phyloP scores from a whole-genome alignment of 2,329 filamentous ascomycete species.

The Phoma sp. region DNA sequence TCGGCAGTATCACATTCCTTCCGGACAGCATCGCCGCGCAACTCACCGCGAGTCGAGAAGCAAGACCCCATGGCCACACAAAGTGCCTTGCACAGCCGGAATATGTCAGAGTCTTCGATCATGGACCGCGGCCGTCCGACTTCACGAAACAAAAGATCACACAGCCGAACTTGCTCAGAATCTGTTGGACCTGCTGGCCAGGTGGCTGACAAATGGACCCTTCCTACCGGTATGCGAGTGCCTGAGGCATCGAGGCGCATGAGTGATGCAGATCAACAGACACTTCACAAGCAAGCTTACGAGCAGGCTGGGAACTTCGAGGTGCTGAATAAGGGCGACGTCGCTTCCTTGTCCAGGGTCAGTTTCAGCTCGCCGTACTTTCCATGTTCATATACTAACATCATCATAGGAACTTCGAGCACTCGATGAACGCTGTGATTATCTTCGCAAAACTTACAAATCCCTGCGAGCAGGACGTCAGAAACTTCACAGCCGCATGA shows the following conservation, averaged over 20 bases:
- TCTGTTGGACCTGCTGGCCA: slow-evolving; percentile 32
- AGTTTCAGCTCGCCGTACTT: slow-evolving; percentile 21
- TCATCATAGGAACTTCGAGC: slow-evolving; percentile 70
- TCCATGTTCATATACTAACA: slow-evolving; percentile 24
- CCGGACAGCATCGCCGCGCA: slow-evolving; percentile 41
- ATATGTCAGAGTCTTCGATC: slow-evolving; percentile 48
- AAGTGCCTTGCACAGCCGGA: slow-evolving; percentile 39
- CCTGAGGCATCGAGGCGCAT: slow-evolving; percentile 44
- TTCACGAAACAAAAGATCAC: slow-evolving; percentile 41
- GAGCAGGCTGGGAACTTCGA: slow-evolving; percentile 52
- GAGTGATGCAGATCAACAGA: slow-evolving; percentile 45
- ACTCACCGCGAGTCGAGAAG: slow-evolving; percentile 43
- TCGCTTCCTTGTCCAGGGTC: slow-evolving; percentile 66
- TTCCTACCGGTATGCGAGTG: slow-evolving; percentile 49
- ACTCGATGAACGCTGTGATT: slow-evolving; percentile 80
- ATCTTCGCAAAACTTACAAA: slow-evolving; percentile 77
- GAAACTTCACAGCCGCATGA: slow-evolving; percentile 78
- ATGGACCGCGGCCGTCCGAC: slow-evolving; percentile 50
- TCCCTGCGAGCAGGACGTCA: slow-evolving; percentile 78
- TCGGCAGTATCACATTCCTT: slow-evolving; percentile 44
- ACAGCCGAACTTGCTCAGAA: slow-evolving; percentile 46
- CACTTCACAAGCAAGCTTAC: slow-evolving; percentile 48
- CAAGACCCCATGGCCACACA: slow-evolving; percentile 31
- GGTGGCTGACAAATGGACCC: slow-evolving; percentile 43
- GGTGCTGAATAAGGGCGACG: slow-evolving; percentile 49